Evolutionary conservation across 73 alveolate genomes (phyloP).

Genomic region (Diophrys appendiculata): DNA sequence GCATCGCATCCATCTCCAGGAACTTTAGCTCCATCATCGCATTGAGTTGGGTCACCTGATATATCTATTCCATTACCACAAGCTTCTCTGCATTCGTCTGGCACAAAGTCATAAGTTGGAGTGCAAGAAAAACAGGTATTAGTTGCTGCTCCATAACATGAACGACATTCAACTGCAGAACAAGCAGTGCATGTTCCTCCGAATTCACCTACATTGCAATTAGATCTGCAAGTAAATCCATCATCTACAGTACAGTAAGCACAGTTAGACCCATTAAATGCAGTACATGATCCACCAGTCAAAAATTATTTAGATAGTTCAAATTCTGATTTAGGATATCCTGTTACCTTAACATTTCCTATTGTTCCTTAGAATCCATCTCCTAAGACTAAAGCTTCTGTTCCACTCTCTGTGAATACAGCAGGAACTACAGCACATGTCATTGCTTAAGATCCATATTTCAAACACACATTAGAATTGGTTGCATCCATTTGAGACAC

Average conservation of each 20-base stretch:
- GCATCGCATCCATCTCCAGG: conserved; percentile 15
- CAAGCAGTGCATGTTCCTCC: background rate
- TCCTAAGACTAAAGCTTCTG: background rate
- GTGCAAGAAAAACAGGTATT: background rate
- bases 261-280: background rate
- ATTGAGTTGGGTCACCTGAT: background rate
- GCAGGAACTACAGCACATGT: background rate
- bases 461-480: background rate
- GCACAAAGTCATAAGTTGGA: background rate
- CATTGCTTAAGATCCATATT: background rate
- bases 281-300: background rate
- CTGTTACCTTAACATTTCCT: background rate
- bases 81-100: background rate
- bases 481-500: too few species aligned
- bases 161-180: background rate
- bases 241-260: background rate
- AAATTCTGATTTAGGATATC: background rate
- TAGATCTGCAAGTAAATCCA: background rate
- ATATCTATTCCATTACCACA: background rate
- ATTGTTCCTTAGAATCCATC: background rate
- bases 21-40: conserved; percentile 20
- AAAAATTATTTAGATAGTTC: background rate
- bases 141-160: background rate
- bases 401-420: background rate
- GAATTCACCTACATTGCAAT: background rate